Base-by-base conservation (phyloP, 176 grass and related monocot species). In the Triticum urartu region DNA sequence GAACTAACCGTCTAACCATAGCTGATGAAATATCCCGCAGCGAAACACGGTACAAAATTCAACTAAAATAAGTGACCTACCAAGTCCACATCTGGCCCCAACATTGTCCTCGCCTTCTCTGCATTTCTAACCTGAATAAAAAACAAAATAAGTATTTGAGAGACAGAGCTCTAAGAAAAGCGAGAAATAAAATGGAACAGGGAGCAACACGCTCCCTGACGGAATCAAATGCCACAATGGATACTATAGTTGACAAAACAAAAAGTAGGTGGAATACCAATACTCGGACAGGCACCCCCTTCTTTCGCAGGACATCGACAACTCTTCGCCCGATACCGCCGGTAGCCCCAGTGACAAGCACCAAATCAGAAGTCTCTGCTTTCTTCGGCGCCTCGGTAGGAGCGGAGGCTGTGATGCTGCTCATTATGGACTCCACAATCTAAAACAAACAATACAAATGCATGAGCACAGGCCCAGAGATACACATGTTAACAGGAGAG, bases 21-120 rank as follows among this genome's bases (percentile, higher is more conserved):
- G 14, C 21, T 50, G 20, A 60, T 45, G 40, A 72, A 80, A 74
- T 56, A 84, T 30, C 5, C 1, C 69, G 68, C 13, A 79, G 14
- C 4, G 14, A 5, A 79, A 24, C 58, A 86, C 18, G 35, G 81
- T 33, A 28, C 68, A 61, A 60, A 86, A 58, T 47, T 52, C 6
- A 67, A 72, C 32, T 60, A 75, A 88, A 78, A 32, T 26, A 83
- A 64, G 64, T 78, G 75, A 47, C 84, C 69, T 91, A 95, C 93
- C 96, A 98, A 91, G 73, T 94, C 77, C 61, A 95, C 85, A 75
- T 95, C 88, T 1, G 87, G 82, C 40, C 96, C 93, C 81, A 98
- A 81, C 96, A 98, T 98, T 56, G 67, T 88, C 83, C 92, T 95
- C 25, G 92, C 96, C 87, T 98, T 98, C 72, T 94, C 93, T 88